Evolutionary conservation across 1,284 basidiomycete genomes (phyloP).

Genomic region (Cutaneotrichosporon daszewskae): DNA sequence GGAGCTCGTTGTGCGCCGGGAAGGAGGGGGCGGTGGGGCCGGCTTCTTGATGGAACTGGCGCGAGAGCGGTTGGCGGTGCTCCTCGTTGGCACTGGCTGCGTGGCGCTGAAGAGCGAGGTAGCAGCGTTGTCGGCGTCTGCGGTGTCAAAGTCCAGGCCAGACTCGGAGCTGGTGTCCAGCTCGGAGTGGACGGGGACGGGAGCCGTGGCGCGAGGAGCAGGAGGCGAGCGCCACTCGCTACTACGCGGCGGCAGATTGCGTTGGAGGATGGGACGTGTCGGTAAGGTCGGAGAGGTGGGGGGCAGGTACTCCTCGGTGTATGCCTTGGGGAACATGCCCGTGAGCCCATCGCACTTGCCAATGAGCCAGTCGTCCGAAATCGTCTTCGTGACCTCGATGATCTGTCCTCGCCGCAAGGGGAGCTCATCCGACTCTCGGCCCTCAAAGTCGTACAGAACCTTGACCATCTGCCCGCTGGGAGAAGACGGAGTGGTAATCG

Average conservation of each 20-base stretch:
- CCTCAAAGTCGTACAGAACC: slow-evolving; percentile 67
- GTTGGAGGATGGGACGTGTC: too few species aligned
- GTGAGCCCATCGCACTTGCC: slow-evolving; percentile 61
- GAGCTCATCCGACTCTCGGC: slow-evolving; percentile 63
- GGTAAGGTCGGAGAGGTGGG: background rate
- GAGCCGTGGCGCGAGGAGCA: background rate
- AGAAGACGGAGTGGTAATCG: slow-evolving; percentile 30
- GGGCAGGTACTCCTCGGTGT: slow-evolving; percentile 55
- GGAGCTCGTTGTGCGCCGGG: slow-evolving; percentile 35
- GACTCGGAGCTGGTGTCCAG: slow-evolving; percentile 26
- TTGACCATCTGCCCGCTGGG: slow-evolving; percentile 49
- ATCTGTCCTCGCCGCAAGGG: slow-evolving; percentile 65
- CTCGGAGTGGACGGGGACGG: too few species aligned
- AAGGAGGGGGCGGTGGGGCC: slow-evolving; percentile 51
- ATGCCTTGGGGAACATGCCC: slow-evolving; percentile 70
- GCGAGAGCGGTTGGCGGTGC: slow-evolving; percentile 38
- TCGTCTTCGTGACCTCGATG: slow-evolving; percentile 66
- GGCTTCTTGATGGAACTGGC: slow-evolving; percentile 48
- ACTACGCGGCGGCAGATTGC: too few species aligned
- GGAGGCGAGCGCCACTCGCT: too few species aligned
- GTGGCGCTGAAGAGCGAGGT: slow-evolving; percentile 8
- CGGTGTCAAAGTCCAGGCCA: slow-evolving; percentile 15
- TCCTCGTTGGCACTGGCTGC: slow-evolving; percentile 18
- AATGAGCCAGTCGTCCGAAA: slow-evolving; percentile 79
- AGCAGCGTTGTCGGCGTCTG: slow-evolving; percentile 9